These are phyloP conservation scores for Helminthosporium solani DNA, from an alignment of 2,329 filamentous ascomycete species.

Conservation along the genomic window DNA sequence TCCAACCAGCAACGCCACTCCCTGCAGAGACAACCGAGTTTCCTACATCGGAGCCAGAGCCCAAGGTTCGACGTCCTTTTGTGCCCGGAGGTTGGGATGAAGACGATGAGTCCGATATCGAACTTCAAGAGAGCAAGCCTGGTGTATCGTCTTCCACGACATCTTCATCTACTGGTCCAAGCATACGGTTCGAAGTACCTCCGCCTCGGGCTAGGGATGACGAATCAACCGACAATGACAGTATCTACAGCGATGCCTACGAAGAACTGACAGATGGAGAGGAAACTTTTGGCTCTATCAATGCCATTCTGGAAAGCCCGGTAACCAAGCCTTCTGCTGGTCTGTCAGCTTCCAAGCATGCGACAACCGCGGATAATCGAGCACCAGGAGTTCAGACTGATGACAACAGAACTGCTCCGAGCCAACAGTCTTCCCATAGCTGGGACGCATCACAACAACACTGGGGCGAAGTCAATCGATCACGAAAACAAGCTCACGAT, in stretches of 20 bases:
- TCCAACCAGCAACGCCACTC: conserved; percentile 39
- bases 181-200: background rate
- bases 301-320: conserved; percentile 69
- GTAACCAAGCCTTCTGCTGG: conserved; percentile 30
- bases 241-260: conserved; percentile 74
- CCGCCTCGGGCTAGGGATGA: conserved; percentile 12
- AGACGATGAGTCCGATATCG: conserved; percentile 27
- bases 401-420: conserved; percentile 9
- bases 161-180: background rate
- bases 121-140: background rate
- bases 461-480: conserved; percentile 65
- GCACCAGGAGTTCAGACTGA: conserved; percentile 1
- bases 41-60: conserved; percentile 18
- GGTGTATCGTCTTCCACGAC: background rate
- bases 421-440: conserved; percentile 44
- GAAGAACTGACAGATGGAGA: conserved; percentile 69
- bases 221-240: conserved; percentile 43
- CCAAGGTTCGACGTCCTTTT: conserved; percentile 25
- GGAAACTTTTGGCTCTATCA: conserved; percentile 69
- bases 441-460: conserved; percentile 70
- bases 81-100: conserved; percentile 36
- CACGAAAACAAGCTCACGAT: conserved; percentile 57
- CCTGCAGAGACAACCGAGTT: background rate
- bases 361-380: conserved; percentile 10
- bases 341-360: conserved; percentile 27